Evolutionary conservation across 805 yeast genomes (phyloP).

Genomic region (Ogataea nonfermentans): DNA sequence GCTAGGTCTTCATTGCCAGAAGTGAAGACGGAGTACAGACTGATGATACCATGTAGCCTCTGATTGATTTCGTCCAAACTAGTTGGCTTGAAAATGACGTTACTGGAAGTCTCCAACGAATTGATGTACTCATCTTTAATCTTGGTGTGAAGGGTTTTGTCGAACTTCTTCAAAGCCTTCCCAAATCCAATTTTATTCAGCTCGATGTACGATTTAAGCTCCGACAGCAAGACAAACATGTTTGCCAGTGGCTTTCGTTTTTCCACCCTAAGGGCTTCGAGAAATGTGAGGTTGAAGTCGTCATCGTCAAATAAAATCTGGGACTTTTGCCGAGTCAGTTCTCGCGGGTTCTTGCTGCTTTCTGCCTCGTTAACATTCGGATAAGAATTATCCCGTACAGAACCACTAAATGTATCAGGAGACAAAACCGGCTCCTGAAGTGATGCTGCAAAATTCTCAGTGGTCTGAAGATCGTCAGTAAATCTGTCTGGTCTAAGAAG

Average conservation of each 20-base stretch:
- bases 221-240: constrained; percentile 72
- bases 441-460: background rate
- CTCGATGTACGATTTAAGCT: constrained; percentile 78
- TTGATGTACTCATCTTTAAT: constrained; percentile 59
- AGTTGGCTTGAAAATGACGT: constrained; percentile 53
- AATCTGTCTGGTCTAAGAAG: constrained; percentile 13
- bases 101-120: constrained; percentile 40
- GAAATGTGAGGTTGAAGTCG: constrained; percentile 36
- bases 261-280: constrained; percentile 57
- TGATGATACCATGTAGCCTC: constrained; percentile 45
- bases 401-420: constrained; percentile 21
- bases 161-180: constrained; percentile 89
- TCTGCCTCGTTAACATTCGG: constrained; percentile 15
- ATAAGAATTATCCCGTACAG: constrained; percentile 6
- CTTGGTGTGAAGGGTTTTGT: constrained; percentile 68
- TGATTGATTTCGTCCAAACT: constrained; percentile 49
- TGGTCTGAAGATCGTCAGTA: constrained; percentile 7
- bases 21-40: constrained; percentile 40
- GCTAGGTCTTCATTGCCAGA: constrained; percentile 40
- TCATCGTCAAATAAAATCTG: constrained; percentile 37
- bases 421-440: constrained; percentile 14
- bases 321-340: constrained; percentile 27
- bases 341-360: constrained; percentile 16
- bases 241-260: constrained; percentile 65
- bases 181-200: constrained; percentile 85